Evolutionary conservation across 192 early-diverging fungal genomes (phyloP).

Genomic region (Kickxella alabastrina): DNA sequence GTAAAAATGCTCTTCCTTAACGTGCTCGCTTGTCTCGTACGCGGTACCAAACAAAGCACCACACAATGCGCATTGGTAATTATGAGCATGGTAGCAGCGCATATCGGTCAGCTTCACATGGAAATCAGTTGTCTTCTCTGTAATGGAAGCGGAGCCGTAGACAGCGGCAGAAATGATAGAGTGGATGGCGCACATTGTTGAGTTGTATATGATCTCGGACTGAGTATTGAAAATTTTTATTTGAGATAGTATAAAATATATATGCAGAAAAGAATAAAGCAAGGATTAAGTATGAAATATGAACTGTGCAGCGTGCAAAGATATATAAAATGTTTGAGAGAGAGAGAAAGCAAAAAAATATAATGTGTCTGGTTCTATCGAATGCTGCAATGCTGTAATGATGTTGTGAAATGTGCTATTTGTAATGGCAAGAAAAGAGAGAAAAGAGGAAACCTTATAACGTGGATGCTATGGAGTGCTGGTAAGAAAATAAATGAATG

Average conservation of each 20-base stretch:
- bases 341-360: too few relatives aligned
- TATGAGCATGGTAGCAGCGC: slow-evolving; percentile 13
- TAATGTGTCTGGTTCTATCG: too few relatives aligned
- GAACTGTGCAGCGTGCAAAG: neutral
- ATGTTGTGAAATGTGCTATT: too few relatives aligned
- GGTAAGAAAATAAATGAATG: too few relatives aligned
- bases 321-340: too few relatives aligned
- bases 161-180: neutral
- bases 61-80: slow-evolving; percentile 30
- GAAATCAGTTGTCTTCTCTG: too few relatives aligned
- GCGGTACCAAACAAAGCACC: slow-evolving; percentile 20
- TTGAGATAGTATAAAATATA: too few relatives aligned
- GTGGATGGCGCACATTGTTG: slow-evolving; percentile 2
- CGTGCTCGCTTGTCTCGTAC: slow-evolving; percentile 25
- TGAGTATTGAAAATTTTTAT: neutral
- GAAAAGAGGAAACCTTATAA: too few relatives aligned
- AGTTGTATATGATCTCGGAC: too few relatives aligned
- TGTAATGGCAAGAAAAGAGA: too few relatives aligned
- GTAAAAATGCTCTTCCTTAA: slow-evolving; percentile 42
- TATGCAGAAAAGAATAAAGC: neutral
- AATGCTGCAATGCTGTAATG: neutral
- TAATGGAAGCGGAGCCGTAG: neutral
- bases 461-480: too few relatives aligned
- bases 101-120: neutral
- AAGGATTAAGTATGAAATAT: neutral